Evolutionary conservation across 108 stramenopile genomes (phyloP).

Genomic region (Cyclotella cryptica): DNA sequence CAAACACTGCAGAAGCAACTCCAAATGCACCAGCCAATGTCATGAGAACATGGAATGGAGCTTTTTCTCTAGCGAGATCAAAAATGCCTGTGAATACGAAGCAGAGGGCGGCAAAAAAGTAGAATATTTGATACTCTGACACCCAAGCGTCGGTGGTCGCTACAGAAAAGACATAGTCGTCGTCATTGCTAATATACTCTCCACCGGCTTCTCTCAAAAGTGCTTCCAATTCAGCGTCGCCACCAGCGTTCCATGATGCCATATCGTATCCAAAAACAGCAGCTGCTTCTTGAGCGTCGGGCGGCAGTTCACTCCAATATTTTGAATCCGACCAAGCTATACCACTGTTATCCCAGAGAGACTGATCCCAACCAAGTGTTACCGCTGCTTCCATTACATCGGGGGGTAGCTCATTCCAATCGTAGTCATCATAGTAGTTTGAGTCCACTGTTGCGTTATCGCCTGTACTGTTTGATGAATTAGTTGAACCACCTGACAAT

Average conservation of each 20-base stretch:
- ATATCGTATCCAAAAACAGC: conserved; percentile 16
- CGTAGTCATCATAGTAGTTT: conserved; percentile 18
- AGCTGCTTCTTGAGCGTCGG: conserved; percentile 22
- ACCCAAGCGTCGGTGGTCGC: neutral
- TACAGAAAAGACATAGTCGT: conserved; percentile 13
- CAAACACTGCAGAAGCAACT: conserved; percentile 16
- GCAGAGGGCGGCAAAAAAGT: conserved; percentile 25
- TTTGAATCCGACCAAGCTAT: conserved; percentile 26
- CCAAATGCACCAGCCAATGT: conserved; percentile 34
- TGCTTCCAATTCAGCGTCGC: neutral
- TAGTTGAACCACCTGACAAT: neutral
- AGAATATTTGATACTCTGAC: conserved; percentile 27
- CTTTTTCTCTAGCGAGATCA: conserved; percentile 16
- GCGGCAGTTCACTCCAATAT: conserved; percentile 9
- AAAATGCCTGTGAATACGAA: conserved; percentile 19
- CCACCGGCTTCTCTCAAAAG: neutral
- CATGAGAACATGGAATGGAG: conserved; percentile 12
- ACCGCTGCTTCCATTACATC: conserved; percentile 39
- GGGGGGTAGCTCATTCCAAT: conserved; percentile 49
- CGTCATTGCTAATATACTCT: conserved; percentile 9
- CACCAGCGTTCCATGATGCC: conserved; percentile 18
- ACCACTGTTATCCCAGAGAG: conserved; percentile 40
- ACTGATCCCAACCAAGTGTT: conserved; percentile 38
- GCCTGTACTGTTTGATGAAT: neutral
- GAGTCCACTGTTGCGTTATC: neutral